Evolutionary conservation across 2,329 filamentous ascomycete species (phyloP).

Genomic region (Sporothrix dimorphospora): DNA sequence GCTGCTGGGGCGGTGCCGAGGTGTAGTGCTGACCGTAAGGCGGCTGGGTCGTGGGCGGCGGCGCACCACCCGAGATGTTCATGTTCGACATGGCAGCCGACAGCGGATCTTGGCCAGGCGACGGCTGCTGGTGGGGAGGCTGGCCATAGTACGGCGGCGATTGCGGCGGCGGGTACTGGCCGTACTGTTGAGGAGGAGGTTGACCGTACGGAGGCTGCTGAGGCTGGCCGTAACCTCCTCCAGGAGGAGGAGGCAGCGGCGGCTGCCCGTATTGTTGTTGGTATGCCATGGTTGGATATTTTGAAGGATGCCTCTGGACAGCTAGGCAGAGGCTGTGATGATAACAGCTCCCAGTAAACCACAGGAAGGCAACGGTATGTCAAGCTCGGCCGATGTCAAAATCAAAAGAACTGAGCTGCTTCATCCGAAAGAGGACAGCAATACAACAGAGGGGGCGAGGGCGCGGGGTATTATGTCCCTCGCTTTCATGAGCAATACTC

Average conservation of each 20-base stretch:
- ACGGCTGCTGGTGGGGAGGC: slow-evolving; percentile 6
- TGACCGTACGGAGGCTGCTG: slow-evolving; percentile 7
- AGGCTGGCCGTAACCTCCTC: slow-evolving; percentile 7
- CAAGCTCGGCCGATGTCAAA: not conserved
- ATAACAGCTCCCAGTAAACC: not conserved
- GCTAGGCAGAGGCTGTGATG: not conserved
- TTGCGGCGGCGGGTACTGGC: slow-evolving; percentile 17
- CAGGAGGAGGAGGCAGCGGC: slow-evolving; percentile 1
- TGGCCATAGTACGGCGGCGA: slow-evolving; percentile 24
- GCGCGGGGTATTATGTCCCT: slow-evolving; percentile 21
- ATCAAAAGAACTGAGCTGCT: not conserved
- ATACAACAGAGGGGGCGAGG: not conserved
- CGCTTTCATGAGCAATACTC: not conserved
- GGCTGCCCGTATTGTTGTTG: slow-evolving; percentile 26
- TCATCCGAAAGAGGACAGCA: not conserved
- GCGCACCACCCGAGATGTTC: slow-evolving; percentile 27
- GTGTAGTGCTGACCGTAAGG: slow-evolving; percentile 23
- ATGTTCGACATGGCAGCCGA: slow-evolving; percentile 31
- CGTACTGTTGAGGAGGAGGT: slow-evolving; percentile 11
- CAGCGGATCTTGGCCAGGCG: slow-evolving; percentile 25
- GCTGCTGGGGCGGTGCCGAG: slow-evolving; percentile 19
- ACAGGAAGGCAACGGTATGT: not conserved
- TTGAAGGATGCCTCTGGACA: not conserved
- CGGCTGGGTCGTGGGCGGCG: slow-evolving; percentile 23
- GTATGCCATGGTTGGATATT: slow-evolving; percentile 25